Conservation (phyloP, 305 asterid genomes). For the Fraxinus ornus region DNA sequence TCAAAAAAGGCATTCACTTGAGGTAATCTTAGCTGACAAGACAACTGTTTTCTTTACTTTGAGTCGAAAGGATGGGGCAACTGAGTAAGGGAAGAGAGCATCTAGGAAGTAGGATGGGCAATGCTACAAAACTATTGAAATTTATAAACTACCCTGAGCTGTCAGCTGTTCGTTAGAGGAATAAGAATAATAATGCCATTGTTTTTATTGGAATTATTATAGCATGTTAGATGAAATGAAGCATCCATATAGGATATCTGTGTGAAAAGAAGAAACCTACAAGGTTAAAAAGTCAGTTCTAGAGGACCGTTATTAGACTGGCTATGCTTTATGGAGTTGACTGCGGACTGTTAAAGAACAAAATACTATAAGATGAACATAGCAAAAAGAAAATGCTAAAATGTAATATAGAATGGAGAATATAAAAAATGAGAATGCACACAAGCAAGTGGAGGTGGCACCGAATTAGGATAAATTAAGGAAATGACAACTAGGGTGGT, state of each 20-base stretch:
- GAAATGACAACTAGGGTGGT: not conserved
- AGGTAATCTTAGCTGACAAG: not conserved
- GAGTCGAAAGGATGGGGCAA: conserved; percentile 3
- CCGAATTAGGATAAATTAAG: not conserved
- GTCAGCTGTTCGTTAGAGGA: not conserved
- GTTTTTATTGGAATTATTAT: not conserved
- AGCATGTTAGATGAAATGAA: not conserved
- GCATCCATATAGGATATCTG: not conserved
- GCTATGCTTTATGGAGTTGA: not conserved
- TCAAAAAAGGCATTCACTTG: not conserved
- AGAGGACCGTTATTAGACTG: not conserved
- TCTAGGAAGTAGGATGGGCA: not conserved
- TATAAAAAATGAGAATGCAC: not conserved
- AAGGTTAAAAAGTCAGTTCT: not conserved
- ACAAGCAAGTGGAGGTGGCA: not conserved
- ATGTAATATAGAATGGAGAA: not conserved
- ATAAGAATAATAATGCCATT: not conserved
- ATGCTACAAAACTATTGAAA: not conserved
- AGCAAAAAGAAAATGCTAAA: not conserved
- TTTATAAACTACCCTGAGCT: not conserved
- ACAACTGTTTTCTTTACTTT: not conserved
- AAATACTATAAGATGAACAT: not conserved
- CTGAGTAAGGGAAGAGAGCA: conserved; percentile 3
- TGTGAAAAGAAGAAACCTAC: not conserved
- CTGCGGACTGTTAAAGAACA: not conserved